Evolutionary conservation across 2,329 filamentous ascomycete species (phyloP).

Genomic region (Aspergillus fumigatus): DNA sequence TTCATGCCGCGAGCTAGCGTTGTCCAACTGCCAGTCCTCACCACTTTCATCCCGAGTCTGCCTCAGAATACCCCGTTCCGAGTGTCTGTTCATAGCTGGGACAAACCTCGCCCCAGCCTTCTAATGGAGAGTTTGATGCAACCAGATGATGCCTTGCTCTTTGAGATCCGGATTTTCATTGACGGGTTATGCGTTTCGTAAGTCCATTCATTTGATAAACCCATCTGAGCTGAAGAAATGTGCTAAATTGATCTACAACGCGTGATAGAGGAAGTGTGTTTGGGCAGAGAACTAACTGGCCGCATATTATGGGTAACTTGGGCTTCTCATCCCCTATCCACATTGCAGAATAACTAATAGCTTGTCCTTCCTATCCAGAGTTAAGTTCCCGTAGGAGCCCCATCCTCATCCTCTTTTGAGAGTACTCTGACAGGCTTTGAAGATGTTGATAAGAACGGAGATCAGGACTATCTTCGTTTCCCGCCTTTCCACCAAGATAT

Average conservation of each 20-base stretch:
- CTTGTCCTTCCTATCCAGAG: slow-evolving; percentile 20
- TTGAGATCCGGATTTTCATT: slow-evolving; percentile 63
- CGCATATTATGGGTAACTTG: slow-evolving; percentile 48
- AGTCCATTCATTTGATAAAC: slow-evolving; percentile 19
- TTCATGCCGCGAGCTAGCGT: slow-evolving; percentile 21
- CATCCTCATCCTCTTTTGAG: slow-evolving; percentile 37
- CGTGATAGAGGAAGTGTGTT: slow-evolving; percentile 51
- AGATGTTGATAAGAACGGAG: slow-evolving; percentile 52
- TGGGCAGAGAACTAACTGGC: slow-evolving; percentile 49
- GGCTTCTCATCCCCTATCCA: not conserved
- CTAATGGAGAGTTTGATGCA: slow-evolving; percentile 55
- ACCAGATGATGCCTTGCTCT: slow-evolving; percentile 53
- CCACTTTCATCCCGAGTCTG: slow-evolving; percentile 67
- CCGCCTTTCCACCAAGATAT: slow-evolving; percentile 67
- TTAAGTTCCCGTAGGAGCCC: slow-evolving; percentile 30
- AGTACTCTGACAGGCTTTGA: slow-evolving; percentile 6
- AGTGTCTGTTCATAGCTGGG: slow-evolving; percentile 73
- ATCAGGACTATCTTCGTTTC: slow-evolving; percentile 62
- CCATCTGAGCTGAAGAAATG: not conserved
- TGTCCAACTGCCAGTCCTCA: slow-evolving; percentile 59
- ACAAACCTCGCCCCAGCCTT: slow-evolving; percentile 55
- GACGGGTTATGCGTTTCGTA: slow-evolving; percentile 64
- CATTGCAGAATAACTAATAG: not conserved
- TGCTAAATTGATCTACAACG: not conserved
- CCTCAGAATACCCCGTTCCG: slow-evolving; percentile 57